phyloP scores from a whole-genome alignment of 106 monocot genomes.

The Dioscorea zingiberensis region DNA sequence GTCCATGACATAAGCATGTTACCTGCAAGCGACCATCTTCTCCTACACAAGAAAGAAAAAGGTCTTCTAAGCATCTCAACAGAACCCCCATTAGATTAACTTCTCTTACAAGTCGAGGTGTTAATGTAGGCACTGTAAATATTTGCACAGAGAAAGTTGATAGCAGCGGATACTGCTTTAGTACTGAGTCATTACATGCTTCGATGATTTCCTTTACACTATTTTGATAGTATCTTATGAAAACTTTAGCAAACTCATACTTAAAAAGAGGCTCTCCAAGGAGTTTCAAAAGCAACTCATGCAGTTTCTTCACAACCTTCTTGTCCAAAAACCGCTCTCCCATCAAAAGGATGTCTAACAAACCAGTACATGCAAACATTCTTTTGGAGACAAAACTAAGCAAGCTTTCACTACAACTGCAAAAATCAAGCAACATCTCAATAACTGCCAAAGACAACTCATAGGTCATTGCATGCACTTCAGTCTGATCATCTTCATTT shows the following conservation, averaged over 20 bases:
- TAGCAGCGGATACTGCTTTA: slow-evolving; percentile 44
- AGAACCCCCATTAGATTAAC: slow-evolving; percentile 39
- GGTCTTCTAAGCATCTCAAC: slow-evolving; percentile 40
- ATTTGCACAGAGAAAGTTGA: slow-evolving; percentile 87
- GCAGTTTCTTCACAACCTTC: slow-evolving; percentile 52
- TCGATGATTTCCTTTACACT: slow-evolving; percentile 42
- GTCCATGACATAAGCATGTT: background rate
- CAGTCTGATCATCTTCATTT: slow-evolving; percentile 6
- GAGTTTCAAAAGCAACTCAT: slow-evolving; percentile 78
- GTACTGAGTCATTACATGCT: slow-evolving; percentile 19
- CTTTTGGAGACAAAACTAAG: slow-evolving; percentile 57
- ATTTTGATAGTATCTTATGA: slow-evolving; percentile 52
- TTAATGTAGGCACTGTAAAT: slow-evolving; percentile 85
- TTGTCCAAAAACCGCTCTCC: slow-evolving; percentile 64
- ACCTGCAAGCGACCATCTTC: slow-evolving; percentile 56
- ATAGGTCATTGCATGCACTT: slow-evolving; percentile 14
- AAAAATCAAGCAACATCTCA: slow-evolving; percentile 72
- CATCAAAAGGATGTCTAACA: slow-evolving; percentile 49
- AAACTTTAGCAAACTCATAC: slow-evolving; percentile 72
- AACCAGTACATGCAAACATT: slow-evolving; percentile 32
- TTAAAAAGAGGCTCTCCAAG: slow-evolving; percentile 87
- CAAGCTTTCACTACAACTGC: slow-evolving; percentile 60
- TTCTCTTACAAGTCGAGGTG: slow-evolving; percentile 51
- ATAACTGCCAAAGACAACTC: slow-evolving; percentile 45
- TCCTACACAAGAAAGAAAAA: slow-evolving; percentile 32